Evolutionary conservation across 257 asterid species (phyloP).

Genomic region (Agastache rugosa): DNA sequence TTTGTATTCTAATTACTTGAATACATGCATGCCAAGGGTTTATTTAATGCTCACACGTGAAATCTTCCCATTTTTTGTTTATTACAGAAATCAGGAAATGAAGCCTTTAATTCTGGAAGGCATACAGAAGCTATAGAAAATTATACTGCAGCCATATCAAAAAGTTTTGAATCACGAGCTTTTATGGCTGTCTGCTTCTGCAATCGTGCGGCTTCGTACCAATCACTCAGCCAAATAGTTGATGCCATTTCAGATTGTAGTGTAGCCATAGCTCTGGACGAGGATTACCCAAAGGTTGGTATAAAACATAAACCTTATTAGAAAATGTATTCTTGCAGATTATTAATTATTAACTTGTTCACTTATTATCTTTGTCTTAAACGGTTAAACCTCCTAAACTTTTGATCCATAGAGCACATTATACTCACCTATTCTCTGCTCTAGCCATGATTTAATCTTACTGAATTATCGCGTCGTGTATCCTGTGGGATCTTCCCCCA

Average conservation of each 20-base stretch:
- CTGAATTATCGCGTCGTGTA: neutral
- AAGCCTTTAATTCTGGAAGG: slow-evolving; percentile 78
- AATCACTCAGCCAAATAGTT: slow-evolving; percentile 70
- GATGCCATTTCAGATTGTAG: slow-evolving; percentile 98
- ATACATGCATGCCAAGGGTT: neutral
- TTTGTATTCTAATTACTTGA: slow-evolving; percentile 1
- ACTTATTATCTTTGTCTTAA: neutral
- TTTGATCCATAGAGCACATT: neutral
- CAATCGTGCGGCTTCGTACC: slow-evolving; percentile 98
- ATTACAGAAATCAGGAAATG: slow-evolving; percentile 87
- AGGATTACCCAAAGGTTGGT: slow-evolving; percentile 77
- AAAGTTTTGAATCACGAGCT: slow-evolving; percentile 78
- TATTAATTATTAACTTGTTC: neutral
- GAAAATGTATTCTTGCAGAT: slow-evolving; percentile 15
- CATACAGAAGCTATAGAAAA: slow-evolving; percentile 82
- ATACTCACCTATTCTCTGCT: neutral
- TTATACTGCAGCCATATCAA: slow-evolving; percentile 80
- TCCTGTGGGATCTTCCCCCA: slow-evolving; percentile 11
- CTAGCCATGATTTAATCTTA: neutral
- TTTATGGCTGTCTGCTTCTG: slow-evolving; percentile 95
- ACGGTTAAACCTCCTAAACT: neutral
- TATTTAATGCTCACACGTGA: slow-evolving; percentile 8
- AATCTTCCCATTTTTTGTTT: slow-evolving; percentile 25
- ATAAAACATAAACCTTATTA: neutral
- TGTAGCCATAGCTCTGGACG: slow-evolving; percentile 87